These are phyloP conservation scores for Cyphellophora europaea DNA, from an alignment of 2,329 filamentous ascomycete species.

Conservation along the genomic window DNA sequence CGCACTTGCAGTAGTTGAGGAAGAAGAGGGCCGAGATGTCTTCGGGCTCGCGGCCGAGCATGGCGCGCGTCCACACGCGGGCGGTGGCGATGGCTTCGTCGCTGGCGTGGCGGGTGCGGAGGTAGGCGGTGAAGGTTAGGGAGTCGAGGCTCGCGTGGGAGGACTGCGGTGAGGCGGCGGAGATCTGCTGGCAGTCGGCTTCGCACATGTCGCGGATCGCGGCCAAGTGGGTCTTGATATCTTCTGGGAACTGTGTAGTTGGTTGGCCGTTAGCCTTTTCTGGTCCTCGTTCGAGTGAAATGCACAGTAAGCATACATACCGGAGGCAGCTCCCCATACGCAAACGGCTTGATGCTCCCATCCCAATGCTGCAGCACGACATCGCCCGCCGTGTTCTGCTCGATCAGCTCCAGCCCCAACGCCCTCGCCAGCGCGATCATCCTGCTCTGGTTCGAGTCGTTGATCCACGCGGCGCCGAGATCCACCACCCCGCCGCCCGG, in stretches of 20 bases:
- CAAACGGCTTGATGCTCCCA: conserved; percentile 11
- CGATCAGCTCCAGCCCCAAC: conserved; percentile 33
- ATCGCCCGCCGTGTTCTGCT: conserved; percentile 40
- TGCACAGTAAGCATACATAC: too few relatives aligned
- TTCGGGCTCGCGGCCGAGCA: conserved; percentile 40
- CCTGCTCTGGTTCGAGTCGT: conserved; percentile 43
- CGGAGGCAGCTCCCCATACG: conserved; percentile 12
- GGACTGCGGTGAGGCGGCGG: conserved; percentile 18
- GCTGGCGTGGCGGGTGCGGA: conserved; percentile 23
- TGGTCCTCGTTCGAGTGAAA: too few relatives aligned
- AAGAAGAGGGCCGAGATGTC: conserved; percentile 46
- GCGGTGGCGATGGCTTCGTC: conserved; percentile 26
- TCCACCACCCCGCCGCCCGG: conserved; percentile 30
- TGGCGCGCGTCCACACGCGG: conserved; percentile 39
- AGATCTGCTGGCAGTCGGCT: conserved; percentile 27
- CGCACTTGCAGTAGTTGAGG: conserved; percentile 46
- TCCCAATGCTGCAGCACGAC: conserved; percentile 31
- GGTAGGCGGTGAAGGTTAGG: conserved; percentile 30
- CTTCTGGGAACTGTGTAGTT: conserved; percentile 19
- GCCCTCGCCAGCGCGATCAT: conserved; percentile 28
- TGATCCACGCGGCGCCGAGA: conserved; percentile 52
- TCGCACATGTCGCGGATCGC: conserved; percentile 29
- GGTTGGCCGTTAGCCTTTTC: too few relatives aligned
- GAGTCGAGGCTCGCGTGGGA: conserved; percentile 26
- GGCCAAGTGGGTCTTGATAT: conserved; percentile 20